phyloP scores from a whole-genome alignment of 23 red algal genomes.

The Agarophyton chilense region DNA sequence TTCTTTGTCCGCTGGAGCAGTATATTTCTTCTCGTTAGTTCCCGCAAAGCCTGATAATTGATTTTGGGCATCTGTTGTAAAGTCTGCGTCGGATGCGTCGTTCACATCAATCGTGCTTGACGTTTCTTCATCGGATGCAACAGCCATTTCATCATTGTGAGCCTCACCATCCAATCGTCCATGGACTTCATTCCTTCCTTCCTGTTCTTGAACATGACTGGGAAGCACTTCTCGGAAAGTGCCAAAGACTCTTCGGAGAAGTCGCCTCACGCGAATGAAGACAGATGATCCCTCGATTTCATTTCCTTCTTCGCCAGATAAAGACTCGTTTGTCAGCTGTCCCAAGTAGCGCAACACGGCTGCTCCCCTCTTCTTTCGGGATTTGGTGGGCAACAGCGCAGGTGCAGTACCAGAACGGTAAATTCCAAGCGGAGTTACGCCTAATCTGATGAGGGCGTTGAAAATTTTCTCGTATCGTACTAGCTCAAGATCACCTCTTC shows the following conservation, averaged over 20 bases:
- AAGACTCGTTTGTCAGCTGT: neutral
- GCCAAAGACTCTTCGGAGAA: constrained; percentile 16
- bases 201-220: neutral
- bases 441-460: constrained; percentile 45
- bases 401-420: constrained; percentile 89
- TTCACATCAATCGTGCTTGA: neutral
- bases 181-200: constrained; percentile 15
- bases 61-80: neutral
- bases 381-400: constrained; percentile 42
- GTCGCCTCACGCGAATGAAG: neutral
- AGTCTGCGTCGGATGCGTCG: neutral
- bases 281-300: neutral
- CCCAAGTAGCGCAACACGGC: constrained; percentile 18
- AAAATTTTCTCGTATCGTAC: constrained; percentile 60
- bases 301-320: neutral
- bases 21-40: neutral
- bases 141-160: neutral
- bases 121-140: constrained; percentile 3
- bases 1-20: neutral
- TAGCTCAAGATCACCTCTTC: neutral
- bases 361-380: constrained; percentile 24
- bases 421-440: constrained; percentile 77
- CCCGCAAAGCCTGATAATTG: neutral
- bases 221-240: constrained; percentile 21
- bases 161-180: neutral